Percentiles rank a stretch among this genome's conserved stretches.
Evolutionary conservation across 2,329 filamentous ascomycete species (phyloP).

Genomic region (Aspergillus fijiensis): DNA sequence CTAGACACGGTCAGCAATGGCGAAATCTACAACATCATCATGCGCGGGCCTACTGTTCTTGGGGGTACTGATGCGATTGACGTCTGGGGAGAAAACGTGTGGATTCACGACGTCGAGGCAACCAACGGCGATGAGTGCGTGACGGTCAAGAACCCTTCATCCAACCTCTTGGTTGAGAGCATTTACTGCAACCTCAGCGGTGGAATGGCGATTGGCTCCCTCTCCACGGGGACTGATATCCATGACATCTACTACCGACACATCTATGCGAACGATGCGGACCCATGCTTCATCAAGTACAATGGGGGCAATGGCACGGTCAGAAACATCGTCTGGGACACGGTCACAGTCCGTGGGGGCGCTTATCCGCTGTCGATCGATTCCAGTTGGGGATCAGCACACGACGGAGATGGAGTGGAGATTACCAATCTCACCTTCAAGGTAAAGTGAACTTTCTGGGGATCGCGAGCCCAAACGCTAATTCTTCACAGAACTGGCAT

Average conservation of each 20-base stretch:
- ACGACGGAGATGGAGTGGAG: neutral
- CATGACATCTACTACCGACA: neutral
- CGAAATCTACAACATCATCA: constrained; percentile 57
- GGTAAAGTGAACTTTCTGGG: too few species aligned
- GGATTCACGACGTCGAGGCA: constrained; percentile 23
- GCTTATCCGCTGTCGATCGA: neutral
- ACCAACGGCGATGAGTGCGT: constrained; percentile 23
- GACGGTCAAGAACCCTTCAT: neutral
- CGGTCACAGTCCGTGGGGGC: neutral
- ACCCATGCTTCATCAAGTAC: neutral
- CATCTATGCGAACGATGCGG: neutral
- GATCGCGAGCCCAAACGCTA: too few species aligned
- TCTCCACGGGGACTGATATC: neutral
- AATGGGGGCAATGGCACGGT: neutral
- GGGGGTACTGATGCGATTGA: constrained; percentile 45
- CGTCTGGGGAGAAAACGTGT: constrained; percentile 23
- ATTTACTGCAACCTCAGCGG: neutral
- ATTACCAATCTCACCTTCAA: neutral
- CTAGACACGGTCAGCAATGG: constrained; percentile 51
- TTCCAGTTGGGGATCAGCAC: neutral
- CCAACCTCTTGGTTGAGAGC: neutral
- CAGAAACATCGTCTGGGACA: neutral
- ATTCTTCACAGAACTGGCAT: neutral
- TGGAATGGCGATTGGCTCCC: neutral
- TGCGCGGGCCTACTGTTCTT: constrained; percentile 48